These are phyloP conservation scores for Candolleomyces eurysporus DNA, from an alignment of 768 basidiomycete species.

Conservation along the genomic window DNA sequence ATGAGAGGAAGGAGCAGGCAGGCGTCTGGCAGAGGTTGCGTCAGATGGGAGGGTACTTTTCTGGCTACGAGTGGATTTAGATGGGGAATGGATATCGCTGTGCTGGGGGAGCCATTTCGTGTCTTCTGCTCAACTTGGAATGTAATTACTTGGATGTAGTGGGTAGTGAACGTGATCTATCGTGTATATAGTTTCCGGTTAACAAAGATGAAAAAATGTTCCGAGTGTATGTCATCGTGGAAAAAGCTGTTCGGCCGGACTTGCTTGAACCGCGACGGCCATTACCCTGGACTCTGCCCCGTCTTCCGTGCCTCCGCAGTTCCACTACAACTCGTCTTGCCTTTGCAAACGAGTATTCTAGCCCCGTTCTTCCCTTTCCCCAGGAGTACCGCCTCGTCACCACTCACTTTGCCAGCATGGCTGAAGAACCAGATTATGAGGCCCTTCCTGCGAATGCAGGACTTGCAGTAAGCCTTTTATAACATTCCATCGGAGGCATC, in stretches of 20 bases:
- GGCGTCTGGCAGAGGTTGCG: conserved; percentile 42
- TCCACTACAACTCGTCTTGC: neutral
- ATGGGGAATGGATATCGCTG: conserved; percentile 8
- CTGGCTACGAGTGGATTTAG: conserved; percentile 8
- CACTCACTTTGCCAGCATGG: conserved; percentile 5
- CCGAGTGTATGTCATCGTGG: neutral
- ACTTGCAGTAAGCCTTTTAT: conserved; percentile 49
- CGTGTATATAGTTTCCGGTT: neutral
- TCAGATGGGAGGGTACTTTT: conserved; percentile 47
- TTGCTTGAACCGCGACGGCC: neutral
- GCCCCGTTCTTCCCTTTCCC: neutral
- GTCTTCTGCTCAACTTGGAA: conserved; percentile 4
- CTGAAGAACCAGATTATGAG: conserved; percentile 18
- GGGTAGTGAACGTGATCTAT: no score
- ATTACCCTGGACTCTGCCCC: neutral
- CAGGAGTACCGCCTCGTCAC: no score
- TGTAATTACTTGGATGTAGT: neutral
- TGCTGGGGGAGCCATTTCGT: conserved; percentile 9
- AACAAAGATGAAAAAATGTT: neutral
- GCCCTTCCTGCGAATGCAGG: conserved; percentile 66
- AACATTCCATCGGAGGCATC: neutral
- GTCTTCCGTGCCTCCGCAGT: no score
- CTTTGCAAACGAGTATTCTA: neutral
- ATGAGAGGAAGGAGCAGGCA: conserved; percentile 36
- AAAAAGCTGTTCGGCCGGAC: neutral